Evolutionary conservation across 345 rosid genomes (phyloP).

Genomic region (Mercurialis annua): DNA sequence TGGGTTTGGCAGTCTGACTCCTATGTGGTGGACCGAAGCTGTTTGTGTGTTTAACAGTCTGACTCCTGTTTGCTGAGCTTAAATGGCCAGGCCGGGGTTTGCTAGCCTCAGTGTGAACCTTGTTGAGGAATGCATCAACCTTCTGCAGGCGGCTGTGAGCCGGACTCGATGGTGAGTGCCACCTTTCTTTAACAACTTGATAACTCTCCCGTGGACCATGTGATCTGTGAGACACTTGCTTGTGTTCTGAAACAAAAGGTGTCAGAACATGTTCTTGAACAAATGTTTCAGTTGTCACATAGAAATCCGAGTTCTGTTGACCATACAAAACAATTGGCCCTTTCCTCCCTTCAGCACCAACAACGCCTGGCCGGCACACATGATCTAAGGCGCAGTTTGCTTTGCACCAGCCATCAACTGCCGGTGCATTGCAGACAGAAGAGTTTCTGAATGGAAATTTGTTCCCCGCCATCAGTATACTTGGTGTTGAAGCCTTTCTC

Average conservation of each 20-base stretch:
- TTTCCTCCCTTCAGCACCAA: slow-evolving; percentile 42
- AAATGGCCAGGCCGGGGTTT: slow-evolving; percentile 25
- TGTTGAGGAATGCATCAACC: slow-evolving; percentile 29
- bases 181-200: slow-evolving; percentile 14
- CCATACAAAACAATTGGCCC: slow-evolving; percentile 25
- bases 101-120: slow-evolving; percentile 34
- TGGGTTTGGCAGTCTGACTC: slow-evolving; percentile 19
- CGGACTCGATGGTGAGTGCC: slow-evolving; percentile 21
- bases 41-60: too few relatives aligned
- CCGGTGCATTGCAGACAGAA: slow-evolving; percentile 15
- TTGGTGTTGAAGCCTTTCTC: not conserved
- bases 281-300: slow-evolving; percentile 27
- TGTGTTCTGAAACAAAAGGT: slow-evolving; percentile 18
- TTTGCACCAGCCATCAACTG: slow-evolving; percentile 21
- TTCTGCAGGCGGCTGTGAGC: slow-evolving; percentile 17
- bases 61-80: slow-evolving; percentile 23
- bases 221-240: slow-evolving; percentile 4
- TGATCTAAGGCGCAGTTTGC: slow-evolving; percentile 33
- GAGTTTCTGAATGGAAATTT: slow-evolving; percentile 14
- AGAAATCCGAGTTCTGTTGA: slow-evolving; percentile 13
- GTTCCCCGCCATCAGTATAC: slow-evolving; percentile 29
- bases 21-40: too few relatives aligned
- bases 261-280: slow-evolving; percentile 12
- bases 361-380: slow-evolving; percentile 30
- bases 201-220: slow-evolving; percentile 10